Percentiles rank a stretch among this genome's conserved stretches.
These are phyloP conservation scores for Nothophytophthora sp. DNA, from an alignment of 352 stramenopile genomes.

Conservation along the genomic window DNA sequence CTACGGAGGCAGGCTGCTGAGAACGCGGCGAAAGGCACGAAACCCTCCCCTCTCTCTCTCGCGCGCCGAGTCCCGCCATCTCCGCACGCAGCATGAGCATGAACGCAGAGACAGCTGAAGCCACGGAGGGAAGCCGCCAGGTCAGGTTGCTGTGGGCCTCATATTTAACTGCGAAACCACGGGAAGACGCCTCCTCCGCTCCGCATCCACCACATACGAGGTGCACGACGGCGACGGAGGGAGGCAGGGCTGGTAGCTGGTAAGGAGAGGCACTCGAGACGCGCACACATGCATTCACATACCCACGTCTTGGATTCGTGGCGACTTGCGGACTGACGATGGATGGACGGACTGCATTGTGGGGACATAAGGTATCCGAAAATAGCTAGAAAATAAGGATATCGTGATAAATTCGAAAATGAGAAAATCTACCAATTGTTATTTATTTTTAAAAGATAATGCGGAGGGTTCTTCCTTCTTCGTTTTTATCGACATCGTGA, in stretches of 20 bases:
- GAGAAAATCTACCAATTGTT: too few relatives aligned
- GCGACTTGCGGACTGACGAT: slow-evolving; percentile 11
- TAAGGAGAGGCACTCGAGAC: slow-evolving; percentile 51
- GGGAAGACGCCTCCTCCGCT: slow-evolving; percentile 6
- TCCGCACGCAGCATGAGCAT: too few relatives aligned
- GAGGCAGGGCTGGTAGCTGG: slow-evolving; percentile 56
- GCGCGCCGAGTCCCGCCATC: slow-evolving; percentile 24
- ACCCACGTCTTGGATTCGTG: background rate
- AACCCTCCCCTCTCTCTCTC: slow-evolving; percentile 28
- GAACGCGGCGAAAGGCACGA: slow-evolving; percentile 18
- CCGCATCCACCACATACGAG: slow-evolving; percentile 12
- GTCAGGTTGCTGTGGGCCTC: slow-evolving; percentile 54
- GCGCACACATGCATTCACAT: background rate
- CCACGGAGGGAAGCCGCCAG: slow-evolving; percentile 27
- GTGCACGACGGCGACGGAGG: slow-evolving; percentile 9
- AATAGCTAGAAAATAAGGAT: too few relatives aligned
- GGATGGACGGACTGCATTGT: slow-evolving; percentile 4
- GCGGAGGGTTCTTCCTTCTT: slow-evolving; percentile 9
- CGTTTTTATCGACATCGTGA: slow-evolving; percentile 10
- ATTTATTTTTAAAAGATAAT: background rate
- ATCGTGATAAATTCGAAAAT: too few relatives aligned
- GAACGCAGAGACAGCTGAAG: slow-evolving; percentile 11
- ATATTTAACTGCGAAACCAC: slow-evolving; percentile 79
- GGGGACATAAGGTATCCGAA: background rate
- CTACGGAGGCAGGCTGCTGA: slow-evolving; percentile 35